A percentile compares a stretch with the other conserved stretches of the same genome.
Evolutionary conservation across 805 yeast genomes (phyloP).

Genomic region (Pichia cephalocereana): DNA sequence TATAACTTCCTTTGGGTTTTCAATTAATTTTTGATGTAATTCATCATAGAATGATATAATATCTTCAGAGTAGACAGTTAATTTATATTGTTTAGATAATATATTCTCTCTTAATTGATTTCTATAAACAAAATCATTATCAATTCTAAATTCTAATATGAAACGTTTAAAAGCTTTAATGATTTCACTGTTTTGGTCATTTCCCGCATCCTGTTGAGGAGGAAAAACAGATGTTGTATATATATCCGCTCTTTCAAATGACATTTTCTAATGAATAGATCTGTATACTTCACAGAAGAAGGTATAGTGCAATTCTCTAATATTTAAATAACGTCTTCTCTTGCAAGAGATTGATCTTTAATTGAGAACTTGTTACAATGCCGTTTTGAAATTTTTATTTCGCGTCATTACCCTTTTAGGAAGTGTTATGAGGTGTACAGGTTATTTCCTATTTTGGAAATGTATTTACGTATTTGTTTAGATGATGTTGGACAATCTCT

Average conservation of each 20-base stretch:
- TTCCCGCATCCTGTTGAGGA: conserved; percentile 58
- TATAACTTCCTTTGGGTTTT: conserved; percentile 81
- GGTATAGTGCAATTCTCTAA: too few species aligned
- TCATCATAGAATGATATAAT: conserved; percentile 84
- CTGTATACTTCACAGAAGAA: too few species aligned
- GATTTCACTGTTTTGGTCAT: conserved; percentile 57
- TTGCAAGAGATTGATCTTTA: too few species aligned
- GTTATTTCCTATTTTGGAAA: too few species aligned
- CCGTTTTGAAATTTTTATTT: not conserved
- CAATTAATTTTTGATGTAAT: conserved; percentile 71
- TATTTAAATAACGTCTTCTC: too few species aligned
- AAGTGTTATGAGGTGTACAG: not conserved
- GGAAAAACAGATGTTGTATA: conserved; percentile 78
- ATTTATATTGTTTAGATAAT: conserved; percentile 59
- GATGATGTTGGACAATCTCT: too few species aligned
- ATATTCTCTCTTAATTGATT: conserved; percentile 87
- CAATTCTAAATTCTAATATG: conserved; percentile 76
- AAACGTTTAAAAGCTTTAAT: conserved; percentile 73
- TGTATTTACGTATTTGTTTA: too few species aligned
- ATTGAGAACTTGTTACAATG: too few species aligned
- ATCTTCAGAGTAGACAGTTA: conserved; percentile 76
- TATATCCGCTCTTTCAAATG: conserved; percentile 64
- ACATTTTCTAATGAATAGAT: conserved; percentile 31
- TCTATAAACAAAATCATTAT: conserved; percentile 75
- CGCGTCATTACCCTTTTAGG: not conserved